Base-by-base conservation (phyloP, 441 rosid genomes). In the Gossypium schwendimanii region DNA sequence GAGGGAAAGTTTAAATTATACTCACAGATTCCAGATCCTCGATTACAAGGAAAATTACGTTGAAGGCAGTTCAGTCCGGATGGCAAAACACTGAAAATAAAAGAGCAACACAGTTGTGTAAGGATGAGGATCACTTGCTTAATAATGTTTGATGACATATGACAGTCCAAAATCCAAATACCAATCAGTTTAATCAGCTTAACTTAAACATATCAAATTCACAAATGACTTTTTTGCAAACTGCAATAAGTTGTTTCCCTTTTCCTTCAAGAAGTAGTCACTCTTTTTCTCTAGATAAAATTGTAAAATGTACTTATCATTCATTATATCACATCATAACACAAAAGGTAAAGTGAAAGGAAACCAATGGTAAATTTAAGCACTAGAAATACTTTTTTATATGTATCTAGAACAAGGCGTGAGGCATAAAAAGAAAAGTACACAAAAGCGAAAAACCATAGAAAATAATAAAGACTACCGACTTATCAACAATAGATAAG, bases 51-150 rank as follows among this genome's bases (percentile, higher is more conserved):
- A 77, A 89, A 89, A 74, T 76, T 62, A 47, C 63, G 79, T 18
- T 91, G 97, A 60, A 91, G 91, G 77, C 97, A 89, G 63, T 78
- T 64, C 75, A 91, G 77, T 18, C 93, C 90, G 0, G 74, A 77
- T 45, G 74, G 55, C 53, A 33, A 63, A 55, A 72, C 54, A 58
- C 72, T 64, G 67, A 18, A 65, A 73, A 20, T 15, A 76, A 26
- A 69, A 76, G 44, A 41, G 21, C n/a, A 69, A 58, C 15, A 18
- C 4, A 7, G 23, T 71, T 33, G 31, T 26, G 8, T 18, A 17
- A 49, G 12, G 21, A 31, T 20, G 50, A 53, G 45, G 31, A 55
- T 20, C 2, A 4, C 45, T 53, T 6, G 26, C 61, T 69, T 53
- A 53, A 23, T 11, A 21, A 53, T 26, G 28, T 28, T 53, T 11